Conservation (phyloP, 2,329 filamentous ascomycete species). For the Colletotrichum plurivorum region DNA sequence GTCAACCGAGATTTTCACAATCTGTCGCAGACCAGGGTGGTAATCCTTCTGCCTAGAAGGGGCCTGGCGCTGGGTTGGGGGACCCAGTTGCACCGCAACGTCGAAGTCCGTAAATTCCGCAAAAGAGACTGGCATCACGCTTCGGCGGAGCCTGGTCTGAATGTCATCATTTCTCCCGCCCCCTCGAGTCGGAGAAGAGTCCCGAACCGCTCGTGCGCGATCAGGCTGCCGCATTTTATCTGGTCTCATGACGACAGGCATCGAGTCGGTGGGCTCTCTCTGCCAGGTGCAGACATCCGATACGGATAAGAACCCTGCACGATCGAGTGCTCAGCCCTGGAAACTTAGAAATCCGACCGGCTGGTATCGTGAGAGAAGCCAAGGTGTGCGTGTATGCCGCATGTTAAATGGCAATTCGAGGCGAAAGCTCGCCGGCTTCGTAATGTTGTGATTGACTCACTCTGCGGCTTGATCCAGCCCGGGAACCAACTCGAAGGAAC, state of each 20-base stretch:
- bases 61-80: not conserved
- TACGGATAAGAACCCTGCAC: not conserved
- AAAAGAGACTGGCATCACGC: slow-evolving; percentile 2
- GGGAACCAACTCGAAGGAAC: slow-evolving; percentile 7
- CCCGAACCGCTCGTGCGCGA: not conserved
- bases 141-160: not conserved
- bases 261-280: not conserved
- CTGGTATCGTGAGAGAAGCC: not conserved
- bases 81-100: slow-evolving; percentile 12
- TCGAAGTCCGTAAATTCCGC: slow-evolving; percentile 12
- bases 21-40: slow-evolving; percentile 2
- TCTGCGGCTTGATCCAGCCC: not conserved
- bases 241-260: not conserved
- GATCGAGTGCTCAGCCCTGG: not conserved
- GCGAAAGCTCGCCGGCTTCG: slow-evolving; percentile 5
- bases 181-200: not conserved
- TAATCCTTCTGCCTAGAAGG: slow-evolving; percentile 19
- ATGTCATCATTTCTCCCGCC: slow-evolving; percentile 10
- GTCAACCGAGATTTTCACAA: slow-evolving; percentile 20
- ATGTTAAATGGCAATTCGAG: not conserved
- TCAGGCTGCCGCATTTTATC: not conserved
- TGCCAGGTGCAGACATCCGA: not conserved
- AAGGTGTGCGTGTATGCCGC: no score
- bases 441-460: not conserved
- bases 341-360: not conserved